These are phyloP conservation scores for Sicyos baderoa DNA, from an alignment of 306 rosid genomes.

Conservation along the genomic window DNA sequence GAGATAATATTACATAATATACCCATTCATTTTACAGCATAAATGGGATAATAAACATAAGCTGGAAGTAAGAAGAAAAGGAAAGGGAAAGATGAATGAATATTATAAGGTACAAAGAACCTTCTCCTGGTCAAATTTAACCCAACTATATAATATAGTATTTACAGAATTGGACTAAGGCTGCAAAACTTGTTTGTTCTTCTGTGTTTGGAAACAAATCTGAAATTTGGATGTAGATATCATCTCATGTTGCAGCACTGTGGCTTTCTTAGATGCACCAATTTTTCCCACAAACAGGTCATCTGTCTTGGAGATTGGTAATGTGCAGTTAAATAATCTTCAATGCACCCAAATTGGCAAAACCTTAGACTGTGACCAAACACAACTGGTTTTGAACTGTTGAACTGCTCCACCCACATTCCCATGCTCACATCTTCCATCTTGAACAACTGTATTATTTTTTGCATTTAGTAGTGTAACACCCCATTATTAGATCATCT, in stretches of 20 bases:
- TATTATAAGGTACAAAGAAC: not conserved
- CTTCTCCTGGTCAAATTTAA: constrained; percentile 8
- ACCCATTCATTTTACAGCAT: constrained; percentile 9
- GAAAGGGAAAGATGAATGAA: constrained; percentile 9
- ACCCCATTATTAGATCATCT: not conserved
- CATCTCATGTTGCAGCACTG: constrained; percentile 94
- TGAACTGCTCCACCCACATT: constrained; percentile 87
- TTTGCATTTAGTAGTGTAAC: not conserved
- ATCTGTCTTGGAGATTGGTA: constrained; percentile 92
- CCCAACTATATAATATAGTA: constrained; percentile 23
- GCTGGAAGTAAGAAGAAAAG: not conserved
- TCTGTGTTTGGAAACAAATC: not conserved
- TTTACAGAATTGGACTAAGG: constrained; percentile 36
- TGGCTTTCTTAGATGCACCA: constrained; percentile 49
- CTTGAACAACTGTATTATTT: constrained; percentile 60
- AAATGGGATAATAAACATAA: constrained; percentile 1
- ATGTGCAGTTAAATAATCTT: constrained; percentile 74
- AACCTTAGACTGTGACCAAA: constrained; percentile 64
- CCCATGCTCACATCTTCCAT: constrained; percentile 99
- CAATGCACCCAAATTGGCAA: constrained; percentile 85
- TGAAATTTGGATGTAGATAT: constrained; percentile 14
- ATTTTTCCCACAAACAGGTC: constrained; percentile 80
- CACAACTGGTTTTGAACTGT: constrained; percentile 47
- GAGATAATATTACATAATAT: not conserved
- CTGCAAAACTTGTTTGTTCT: constrained; percentile 36